Base-by-base conservation (phyloP, 1,139 yeast genomes). In the Pichia sp. region DNA sequence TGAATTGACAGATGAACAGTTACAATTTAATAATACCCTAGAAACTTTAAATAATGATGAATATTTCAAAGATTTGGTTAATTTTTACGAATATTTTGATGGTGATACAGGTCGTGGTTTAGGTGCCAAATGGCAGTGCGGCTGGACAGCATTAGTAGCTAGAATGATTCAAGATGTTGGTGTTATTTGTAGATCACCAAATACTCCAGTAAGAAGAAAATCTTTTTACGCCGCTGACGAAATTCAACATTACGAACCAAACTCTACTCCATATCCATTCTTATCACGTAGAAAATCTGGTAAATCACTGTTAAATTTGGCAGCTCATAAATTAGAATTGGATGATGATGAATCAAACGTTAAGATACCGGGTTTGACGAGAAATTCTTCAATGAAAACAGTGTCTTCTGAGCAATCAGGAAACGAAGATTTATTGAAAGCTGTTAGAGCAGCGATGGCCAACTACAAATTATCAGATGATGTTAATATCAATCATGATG, bases 81-180 rank as follows among this genome's bases (percentile, higher is more conserved):
- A 86, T 52, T 90, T 87, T 64, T 87, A 77, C 62, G 97, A 90
- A 67, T 90, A 85, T 62, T 90, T 90, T 63, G 95, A 90, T 60
- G 97, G 96, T 55, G 97, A 90, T 59, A 84, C 95, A 3, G 97
- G 97, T 40, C 76, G 96, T 57, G 97, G 97, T 6, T 69, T 90
- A 49, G 97, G 97, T 34, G 92, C 97, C 1, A 82, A 92, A 40
- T 97, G 92, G 69, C 97, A 90, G 67, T 83, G 90, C 69, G 97
- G 97, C 16, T 90, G 97, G 97, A 90, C 97, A 1, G 90, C 96
- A 0, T 74, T 90, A 40, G 94, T 89, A 46, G 96, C 96, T 40
- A 86, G 92, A 65, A 80, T 94, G 78, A 87, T 90, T 59, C 95
- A 87, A 61, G 97, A 90, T 63, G 86, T 86, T 42, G 97, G 96